phyloP scores from a whole-genome alignment of 495 filamentous ascomycete species.

The Penicillium fimorum region DNA sequence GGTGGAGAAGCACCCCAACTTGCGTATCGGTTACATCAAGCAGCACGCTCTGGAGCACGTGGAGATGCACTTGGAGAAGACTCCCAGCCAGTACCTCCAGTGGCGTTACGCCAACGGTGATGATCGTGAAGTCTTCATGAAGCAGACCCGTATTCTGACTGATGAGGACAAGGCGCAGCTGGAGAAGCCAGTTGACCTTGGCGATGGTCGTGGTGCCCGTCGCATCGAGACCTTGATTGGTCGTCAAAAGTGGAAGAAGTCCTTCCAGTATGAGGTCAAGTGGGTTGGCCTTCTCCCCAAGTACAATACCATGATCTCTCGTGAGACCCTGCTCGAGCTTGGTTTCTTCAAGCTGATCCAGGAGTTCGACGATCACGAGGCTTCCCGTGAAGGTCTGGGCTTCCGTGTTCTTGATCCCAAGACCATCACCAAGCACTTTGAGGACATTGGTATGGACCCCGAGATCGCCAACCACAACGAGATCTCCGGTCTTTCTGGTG shows the following conservation, averaged over 20 bases:
- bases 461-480: conserved; percentile 99
- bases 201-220: conserved; percentile 73
- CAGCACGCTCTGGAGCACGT: conserved; percentile 99
- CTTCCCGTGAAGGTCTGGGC: conserved; percentile 93
- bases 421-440: conserved; percentile 95
- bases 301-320: conserved; percentile 86
- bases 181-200: conserved; percentile 79
- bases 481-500: conserved; percentile 93
- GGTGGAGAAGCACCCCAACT: conserved; percentile 97
- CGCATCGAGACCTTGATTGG: conserved; percentile 88
- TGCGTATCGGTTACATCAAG: conserved; percentile 99
- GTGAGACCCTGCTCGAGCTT: conserved; percentile 80
- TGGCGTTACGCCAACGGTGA: conserved; percentile 98
- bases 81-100: conserved; percentile 96
- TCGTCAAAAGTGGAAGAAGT: conserved; percentile 98
- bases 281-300: conserved; percentile 88
- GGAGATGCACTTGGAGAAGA: conserved; percentile 99
- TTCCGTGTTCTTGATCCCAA: conserved; percentile 90
- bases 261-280: conserved; percentile 98
- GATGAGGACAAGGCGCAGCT: conserved; percentile 84
- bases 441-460: conserved; percentile 92
- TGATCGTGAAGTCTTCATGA: conserved; percentile 94
- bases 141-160: conserved; percentile 91
- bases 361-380: conserved; percentile 98
- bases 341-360: conserved; percentile 93